Evolutionary conservation across 257 asterid genomes (phyloP).

Genomic region (Avicennia marina): DNA sequence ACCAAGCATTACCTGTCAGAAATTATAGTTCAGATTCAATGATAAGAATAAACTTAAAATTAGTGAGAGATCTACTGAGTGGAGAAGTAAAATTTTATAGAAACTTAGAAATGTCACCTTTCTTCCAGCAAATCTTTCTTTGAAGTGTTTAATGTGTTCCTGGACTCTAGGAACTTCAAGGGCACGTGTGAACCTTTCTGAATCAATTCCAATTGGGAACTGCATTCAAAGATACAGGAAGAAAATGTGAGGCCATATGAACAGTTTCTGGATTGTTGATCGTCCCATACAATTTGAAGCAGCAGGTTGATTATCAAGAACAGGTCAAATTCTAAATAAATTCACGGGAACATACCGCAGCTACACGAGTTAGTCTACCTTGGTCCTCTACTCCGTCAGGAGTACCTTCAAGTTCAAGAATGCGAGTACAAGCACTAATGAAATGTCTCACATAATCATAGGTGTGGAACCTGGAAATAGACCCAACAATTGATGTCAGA

Average conservation of each 20-base stretch:
- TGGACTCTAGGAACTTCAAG: conserved; percentile 72
- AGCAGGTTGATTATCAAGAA: too few relatives aligned
- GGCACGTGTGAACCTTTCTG: conserved; percentile 81
- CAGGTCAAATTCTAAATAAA: conserved; percentile 15
- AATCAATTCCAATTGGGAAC: conserved; percentile 96
- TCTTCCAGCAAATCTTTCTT: conserved; percentile 79
- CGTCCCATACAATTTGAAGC: too few relatives aligned
- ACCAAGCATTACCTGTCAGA: conserved; percentile 79
- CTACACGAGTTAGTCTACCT: conserved; percentile 84
- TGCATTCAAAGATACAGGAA: conserved; percentile 35
- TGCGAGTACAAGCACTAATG: conserved; percentile 87
- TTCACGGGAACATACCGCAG: conserved; percentile 56
- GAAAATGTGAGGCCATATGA: conserved; percentile 17
- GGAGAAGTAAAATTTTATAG: background rate
- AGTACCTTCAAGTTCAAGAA: conserved; percentile 93
- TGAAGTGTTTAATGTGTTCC: conserved; percentile 61
- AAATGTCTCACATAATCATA: conserved; percentile 88
- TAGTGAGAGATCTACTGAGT: background rate
- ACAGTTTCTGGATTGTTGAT: background rate
- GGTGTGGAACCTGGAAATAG: conserved; percentile 65
- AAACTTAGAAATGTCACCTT: conserved; percentile 61
- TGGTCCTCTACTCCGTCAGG: conserved; percentile 97
- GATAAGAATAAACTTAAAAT: background rate
- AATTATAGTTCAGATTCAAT: conserved; percentile 2
- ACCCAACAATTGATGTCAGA: conserved; percentile 12